A percentile compares a stretch with the other conserved stretches of the same genome.
These are phyloP conservation scores for Cokeromyces recurvatus DNA, from an alignment of 371 early-diverging fungal genomes.

Conservation along the genomic window DNA sequence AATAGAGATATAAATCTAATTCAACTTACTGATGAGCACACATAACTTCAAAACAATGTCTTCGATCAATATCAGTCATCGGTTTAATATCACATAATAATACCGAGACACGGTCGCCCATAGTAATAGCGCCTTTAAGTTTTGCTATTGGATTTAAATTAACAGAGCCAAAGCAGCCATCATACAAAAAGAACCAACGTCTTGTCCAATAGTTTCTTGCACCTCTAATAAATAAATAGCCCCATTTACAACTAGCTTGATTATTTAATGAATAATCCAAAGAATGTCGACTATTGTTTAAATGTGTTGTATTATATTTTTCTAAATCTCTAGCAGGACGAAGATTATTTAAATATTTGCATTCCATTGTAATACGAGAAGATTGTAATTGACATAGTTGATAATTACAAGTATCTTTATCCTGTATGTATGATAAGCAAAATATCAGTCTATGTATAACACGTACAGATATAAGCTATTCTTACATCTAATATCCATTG, in stretches of 20 bases:
- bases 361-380: constrained; percentile 20
- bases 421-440: constrained; percentile 10
- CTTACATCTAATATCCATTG: constrained; percentile 41
- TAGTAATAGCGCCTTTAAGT: constrained; percentile 51
- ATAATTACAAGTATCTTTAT: constrained; percentile 37
- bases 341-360: constrained; percentile 30
- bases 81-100: constrained; percentile 60
- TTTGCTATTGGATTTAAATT: constrained; percentile 32
- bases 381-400: constrained; percentile 24
- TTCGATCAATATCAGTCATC: constrained; percentile 50
- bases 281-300: constrained; percentile 20
- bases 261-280: constrained; percentile 18
- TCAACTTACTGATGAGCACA: constrained; percentile 25
- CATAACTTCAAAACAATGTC: constrained; percentile 73
- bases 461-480: too few relatives aligned
- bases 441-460: background rate
- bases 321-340: constrained; percentile 35
- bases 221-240: constrained; percentile 33
- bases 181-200: constrained; percentile 58
- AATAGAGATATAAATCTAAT: too few relatives aligned
- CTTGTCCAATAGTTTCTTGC: constrained; percentile 42
- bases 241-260: constrained; percentile 30
- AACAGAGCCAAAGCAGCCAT: constrained; percentile 55
- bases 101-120: constrained; percentile 55
- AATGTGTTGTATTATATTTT: constrained; percentile 6